These are phyloP conservation scores for Clathrus columnatus DNA, from an alignment of 768 basidiomycete genomes.

Conservation along the genomic window DNA sequence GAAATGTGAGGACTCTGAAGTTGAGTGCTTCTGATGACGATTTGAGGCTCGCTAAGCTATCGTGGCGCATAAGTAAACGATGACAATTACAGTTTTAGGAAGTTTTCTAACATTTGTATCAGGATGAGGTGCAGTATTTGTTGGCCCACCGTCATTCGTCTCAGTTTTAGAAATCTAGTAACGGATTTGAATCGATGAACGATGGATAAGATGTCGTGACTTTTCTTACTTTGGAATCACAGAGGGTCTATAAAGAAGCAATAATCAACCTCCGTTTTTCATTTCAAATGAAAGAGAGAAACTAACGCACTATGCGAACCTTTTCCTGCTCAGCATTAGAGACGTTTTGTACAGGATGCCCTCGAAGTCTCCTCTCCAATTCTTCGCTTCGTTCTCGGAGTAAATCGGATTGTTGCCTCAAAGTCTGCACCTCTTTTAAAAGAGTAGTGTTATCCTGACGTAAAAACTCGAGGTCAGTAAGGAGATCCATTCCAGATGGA, in stretches of 20 bases:
- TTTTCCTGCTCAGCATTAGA: neutral
- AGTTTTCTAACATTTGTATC: neutral
- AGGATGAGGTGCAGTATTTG: neutral
- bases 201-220: neutral
- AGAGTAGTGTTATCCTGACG: conserved; percentile 2
- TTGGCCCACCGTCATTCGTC: neutral
- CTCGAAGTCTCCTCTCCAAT: conserved; percentile 3
- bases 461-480: neutral
- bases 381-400: conserved; percentile 5
- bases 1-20: neutral
- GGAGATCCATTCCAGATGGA: neutral
- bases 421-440: conserved; percentile 4
- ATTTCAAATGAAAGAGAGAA: neutral
- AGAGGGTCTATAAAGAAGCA: neutral
- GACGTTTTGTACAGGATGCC: neutral
- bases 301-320: neutral
- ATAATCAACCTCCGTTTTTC: neutral
- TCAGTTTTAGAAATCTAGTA: neutral
- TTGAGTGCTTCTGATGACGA: neutral
- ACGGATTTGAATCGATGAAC: neutral
- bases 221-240: neutral
- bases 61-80: too few species aligned
- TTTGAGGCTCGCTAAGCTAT: neutral
- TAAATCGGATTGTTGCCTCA: neutral
- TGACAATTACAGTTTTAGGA: neutral